phyloP scores from a whole-genome alignment of 495 filamentous ascomycete genomes.

The Bathelium albidoporum region DNA sequence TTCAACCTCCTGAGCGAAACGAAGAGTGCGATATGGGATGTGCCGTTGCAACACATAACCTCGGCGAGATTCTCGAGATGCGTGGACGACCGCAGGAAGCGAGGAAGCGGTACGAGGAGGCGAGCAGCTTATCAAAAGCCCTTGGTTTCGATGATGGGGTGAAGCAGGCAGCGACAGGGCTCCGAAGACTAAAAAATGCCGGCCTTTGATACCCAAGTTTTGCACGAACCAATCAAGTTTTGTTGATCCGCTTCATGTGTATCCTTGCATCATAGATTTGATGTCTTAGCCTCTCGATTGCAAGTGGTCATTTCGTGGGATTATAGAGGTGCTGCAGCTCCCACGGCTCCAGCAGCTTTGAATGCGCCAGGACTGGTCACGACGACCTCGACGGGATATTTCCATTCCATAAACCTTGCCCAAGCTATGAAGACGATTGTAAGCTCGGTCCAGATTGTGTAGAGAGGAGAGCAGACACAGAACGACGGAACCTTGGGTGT shows the following conservation, averaged over 20 bases:
- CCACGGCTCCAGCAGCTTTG: constrained; percentile 55
- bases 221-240: not conserved
- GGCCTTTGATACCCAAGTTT: not conserved
- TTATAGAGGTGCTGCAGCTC: constrained; percentile 63
- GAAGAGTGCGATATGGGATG: constrained; percentile 81
- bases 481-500: not conserved
- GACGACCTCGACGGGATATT: constrained; percentile 58
- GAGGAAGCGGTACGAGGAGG: constrained; percentile 50
- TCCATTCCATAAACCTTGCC: constrained; percentile 68
- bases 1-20: constrained; percentile 50
- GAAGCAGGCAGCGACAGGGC: constrained; percentile 45
- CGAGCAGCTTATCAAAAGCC: constrained; percentile 48
- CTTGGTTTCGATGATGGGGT: constrained; percentile 57
- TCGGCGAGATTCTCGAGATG: constrained; percentile 72
- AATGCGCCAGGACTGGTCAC: constrained; percentile 48
- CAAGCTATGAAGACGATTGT: constrained; percentile 41
- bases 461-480: constrained; percentile 80
- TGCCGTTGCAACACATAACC: constrained; percentile 71
- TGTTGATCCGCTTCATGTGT: too few species aligned
- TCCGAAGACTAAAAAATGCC: constrained; percentile 33
- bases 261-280: too few species aligned
- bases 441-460: constrained; percentile 25
- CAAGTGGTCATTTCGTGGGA: not conserved
- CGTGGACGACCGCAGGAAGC: constrained; percentile 56
- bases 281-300: not conserved